These are phyloP conservation scores for Botryosphaeria dothidea DNA, from an alignment of 2,329 filamentous ascomycete species.

Conservation along the genomic window DNA sequence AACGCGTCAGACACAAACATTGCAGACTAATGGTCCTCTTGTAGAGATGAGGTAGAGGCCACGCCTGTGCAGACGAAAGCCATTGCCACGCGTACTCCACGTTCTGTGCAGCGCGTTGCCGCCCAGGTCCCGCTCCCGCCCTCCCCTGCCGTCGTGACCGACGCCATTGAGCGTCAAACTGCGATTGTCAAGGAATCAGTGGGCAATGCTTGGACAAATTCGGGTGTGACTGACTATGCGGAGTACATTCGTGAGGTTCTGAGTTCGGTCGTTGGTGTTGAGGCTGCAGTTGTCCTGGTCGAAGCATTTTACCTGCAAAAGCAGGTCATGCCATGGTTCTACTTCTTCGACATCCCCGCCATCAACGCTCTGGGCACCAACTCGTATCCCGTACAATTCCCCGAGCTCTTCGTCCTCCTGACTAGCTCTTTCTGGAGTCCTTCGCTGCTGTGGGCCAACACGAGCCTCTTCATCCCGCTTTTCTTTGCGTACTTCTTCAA, in stretches of 20 bases:
- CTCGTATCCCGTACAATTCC: constrained; percentile 66
- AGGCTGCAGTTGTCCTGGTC: constrained; percentile 66
- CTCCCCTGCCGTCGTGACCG: constrained; percentile 75
- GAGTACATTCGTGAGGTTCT: constrained; percentile 68
- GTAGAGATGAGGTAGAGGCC: constrained; percentile 23
- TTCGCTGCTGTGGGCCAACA: constrained; percentile 72
- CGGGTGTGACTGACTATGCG: constrained; percentile 66
- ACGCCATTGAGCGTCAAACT: constrained; percentile 72
- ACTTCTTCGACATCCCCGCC: constrained; percentile 71
- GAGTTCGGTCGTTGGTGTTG: constrained; percentile 70
- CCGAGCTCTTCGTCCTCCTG: constrained; percentile 78
- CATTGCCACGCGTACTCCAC: constrained; percentile 44
- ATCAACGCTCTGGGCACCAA: constrained; percentile 56
- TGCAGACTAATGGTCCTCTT: background rate
- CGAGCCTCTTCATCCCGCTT: constrained; percentile 69
- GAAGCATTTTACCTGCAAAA: constrained; percentile 71
- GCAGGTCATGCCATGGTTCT: constrained; percentile 70
- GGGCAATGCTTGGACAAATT: constrained; percentile 63
- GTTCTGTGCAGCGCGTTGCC: constrained; percentile 37
- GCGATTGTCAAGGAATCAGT: constrained; percentile 67
- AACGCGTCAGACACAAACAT: constrained; percentile 23
- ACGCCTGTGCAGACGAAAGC: constrained; percentile 49
- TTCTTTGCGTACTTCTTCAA: constrained; percentile 88
- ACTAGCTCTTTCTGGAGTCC: constrained; percentile 82
- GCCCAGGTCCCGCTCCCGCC: constrained; percentile 72